Conservation (phyloP, 805 yeast genomes). For the Cyberlindnera mississippiensis region DNA sequence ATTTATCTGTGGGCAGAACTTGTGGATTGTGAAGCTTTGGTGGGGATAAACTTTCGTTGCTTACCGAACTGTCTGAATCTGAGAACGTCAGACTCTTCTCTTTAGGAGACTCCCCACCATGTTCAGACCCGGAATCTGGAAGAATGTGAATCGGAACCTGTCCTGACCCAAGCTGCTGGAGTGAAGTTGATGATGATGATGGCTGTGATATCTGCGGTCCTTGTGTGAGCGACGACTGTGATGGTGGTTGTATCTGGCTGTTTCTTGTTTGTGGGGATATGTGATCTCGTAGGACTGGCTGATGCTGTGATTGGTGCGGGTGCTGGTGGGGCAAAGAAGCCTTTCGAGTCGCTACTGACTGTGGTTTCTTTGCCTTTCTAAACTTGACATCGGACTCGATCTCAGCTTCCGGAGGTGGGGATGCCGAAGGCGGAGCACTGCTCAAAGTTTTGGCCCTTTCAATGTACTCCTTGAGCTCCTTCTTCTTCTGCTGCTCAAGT, state of each 20-base stretch:
- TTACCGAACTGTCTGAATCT: constrained; percentile 25
- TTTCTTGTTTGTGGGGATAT: not conserved
- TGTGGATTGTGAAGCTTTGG: constrained; percentile 28
- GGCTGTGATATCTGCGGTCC: not conserved
- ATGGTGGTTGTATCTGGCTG: not conserved
- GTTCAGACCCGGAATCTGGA: constrained; percentile 14
- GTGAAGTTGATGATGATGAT: not conserved
- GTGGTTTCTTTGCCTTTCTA: constrained; percentile 4
- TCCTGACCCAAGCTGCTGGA: not conserved
- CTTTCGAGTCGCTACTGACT: not conserved
- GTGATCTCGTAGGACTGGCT: not conserved
- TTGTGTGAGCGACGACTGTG: not conserved
- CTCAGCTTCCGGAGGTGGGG: constrained; percentile 11
- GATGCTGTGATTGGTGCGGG: not conserved
- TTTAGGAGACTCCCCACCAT: constrained; percentile 17
- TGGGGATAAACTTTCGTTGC: constrained; percentile 27
- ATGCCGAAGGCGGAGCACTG: not conserved
- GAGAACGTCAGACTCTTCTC: constrained; percentile 23
- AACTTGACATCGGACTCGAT: not conserved
- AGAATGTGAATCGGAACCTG: constrained; percentile 6
- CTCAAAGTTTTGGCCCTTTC: constrained; percentile 21
- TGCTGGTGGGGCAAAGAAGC: not conserved
- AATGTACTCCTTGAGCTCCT: constrained; percentile 24
- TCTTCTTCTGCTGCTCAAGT: constrained; percentile 22
- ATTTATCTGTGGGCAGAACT: constrained; percentile 23